Base-by-base conservation (phyloP, 352 stramenopile genomes). In the Aphanomyces astaci region DNA sequence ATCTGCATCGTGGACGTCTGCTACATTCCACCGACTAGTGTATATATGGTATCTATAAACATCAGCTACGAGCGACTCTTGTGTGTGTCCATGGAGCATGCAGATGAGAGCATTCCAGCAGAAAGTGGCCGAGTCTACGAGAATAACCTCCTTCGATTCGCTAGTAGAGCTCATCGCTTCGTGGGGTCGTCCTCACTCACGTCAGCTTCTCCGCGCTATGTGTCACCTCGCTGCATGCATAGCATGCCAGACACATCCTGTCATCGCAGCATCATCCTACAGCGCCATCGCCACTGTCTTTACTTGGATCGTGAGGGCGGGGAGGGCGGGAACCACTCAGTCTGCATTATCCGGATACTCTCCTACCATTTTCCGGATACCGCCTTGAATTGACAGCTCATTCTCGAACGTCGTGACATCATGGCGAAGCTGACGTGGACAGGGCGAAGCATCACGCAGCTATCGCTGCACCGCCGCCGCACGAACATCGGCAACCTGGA, bases 381-480 rank as follows among this genome's bases (percentile, higher is more conserved):
- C 17, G 9, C 40, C 1, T n/a, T n/a, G 22, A 49, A 15, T n/a
- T 15, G 22, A n/a, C 40, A 0, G 40, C 40, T 59, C 27, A 59
- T 59, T 59, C 27, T 59, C 22, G 3, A 67, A 59, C 51, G 51
- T 33, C 51, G 24, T 32, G 17, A 28, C 30, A 39, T 33, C 25
- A 72, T 24, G 27, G 67, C 51, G 57, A 67, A 63, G 43, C 72
- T 76, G 64, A 80, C 80, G 71, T 89, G 81, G 81, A 91, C 82
- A 33, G 82, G 82, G 55, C 80, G 84, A 64, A 87, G 78, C 46
- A 88, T 91, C 62, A 80, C 74, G 62, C 75, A 86, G 73, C 72
- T 91, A 19, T 85, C 78, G 65, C 73, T 91, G 63, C 76, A 91
- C 65, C 71, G 73, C 33, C 80, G 81, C 15, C 81, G 82, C 27